These are phyloP conservation scores for Pinus albicaulis DNA, from an alignment of 75 land plant species.

Conservation along the genomic window DNA sequence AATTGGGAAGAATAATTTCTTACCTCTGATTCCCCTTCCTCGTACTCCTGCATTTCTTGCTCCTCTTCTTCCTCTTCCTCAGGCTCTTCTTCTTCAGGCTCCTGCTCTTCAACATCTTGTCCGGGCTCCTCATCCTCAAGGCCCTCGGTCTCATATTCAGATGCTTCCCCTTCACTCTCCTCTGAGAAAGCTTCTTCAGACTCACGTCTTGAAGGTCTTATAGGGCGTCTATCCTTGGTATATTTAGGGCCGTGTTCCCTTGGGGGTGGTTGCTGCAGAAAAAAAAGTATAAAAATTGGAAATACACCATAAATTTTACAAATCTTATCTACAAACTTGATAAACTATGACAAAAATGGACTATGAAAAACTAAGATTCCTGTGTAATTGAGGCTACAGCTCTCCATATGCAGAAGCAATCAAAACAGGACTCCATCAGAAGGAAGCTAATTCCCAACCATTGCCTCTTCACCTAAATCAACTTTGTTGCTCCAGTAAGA, in stretches of 20 bases:
- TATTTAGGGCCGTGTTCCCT: conserved; percentile 46
- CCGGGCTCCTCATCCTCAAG: conserved; percentile 55
- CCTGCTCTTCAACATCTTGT: conserved; percentile 32
- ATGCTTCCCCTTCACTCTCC: conserved; percentile 82
- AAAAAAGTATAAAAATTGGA: conserved; percentile 2
- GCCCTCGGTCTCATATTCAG: conserved; percentile 85
- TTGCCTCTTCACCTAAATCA: neutral
- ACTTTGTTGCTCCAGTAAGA: neutral
- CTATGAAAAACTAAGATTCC: neutral
- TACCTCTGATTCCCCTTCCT: conserved; percentile 51
- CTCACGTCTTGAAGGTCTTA: conserved; percentile 50
- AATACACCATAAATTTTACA: neutral
- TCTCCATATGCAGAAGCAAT: neutral
- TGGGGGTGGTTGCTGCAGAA: conserved; percentile 34
- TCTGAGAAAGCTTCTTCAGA: conserved; percentile 53
- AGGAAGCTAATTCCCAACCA: neutral
- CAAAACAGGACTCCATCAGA: neutral
- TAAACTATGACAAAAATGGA: neutral
- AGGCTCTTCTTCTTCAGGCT: conserved; percentile 59
- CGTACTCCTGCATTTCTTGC: conserved; percentile 41
- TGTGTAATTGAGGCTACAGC: neutral
- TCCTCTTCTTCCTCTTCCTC: conserved; percentile 64
- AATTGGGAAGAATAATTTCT: neutral
- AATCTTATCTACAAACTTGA: neutral
- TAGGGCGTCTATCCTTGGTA: conserved; percentile 32